These are phyloP conservation scores for Paradendryphiella salina DNA, from an alignment of 2,329 filamentous ascomycete genomes.

Conservation along the genomic window DNA sequence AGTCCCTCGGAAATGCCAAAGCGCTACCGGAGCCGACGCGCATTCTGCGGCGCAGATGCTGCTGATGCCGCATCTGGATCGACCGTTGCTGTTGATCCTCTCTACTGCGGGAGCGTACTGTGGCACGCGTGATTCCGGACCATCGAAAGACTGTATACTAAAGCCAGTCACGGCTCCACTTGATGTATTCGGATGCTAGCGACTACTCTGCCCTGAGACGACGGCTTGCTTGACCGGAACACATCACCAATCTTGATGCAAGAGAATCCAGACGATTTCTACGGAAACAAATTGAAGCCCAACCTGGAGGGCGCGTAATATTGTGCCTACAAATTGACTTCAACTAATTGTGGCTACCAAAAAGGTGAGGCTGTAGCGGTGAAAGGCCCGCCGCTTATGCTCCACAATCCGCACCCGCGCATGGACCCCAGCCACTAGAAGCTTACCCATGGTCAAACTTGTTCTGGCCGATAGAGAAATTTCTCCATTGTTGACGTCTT, in stretches of 20 bases:
- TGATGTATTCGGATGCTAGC: conserved; percentile 22
- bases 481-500: conserved; percentile 21
- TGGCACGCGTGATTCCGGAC: conserved; percentile 27
- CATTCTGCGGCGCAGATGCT: conserved; percentile 3
- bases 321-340: conserved; percentile 14
- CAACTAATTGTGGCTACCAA: conserved; percentile 28
- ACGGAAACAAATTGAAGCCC: conserved; percentile 33
- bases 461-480: conserved; percentile 23
- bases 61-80: conserved; percentile 19
- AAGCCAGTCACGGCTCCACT: conserved; percentile 25
- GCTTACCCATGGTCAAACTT: conserved; percentile 10
- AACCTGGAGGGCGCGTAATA: conserved; percentile 29
- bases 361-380: conserved; percentile 41
- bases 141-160: conserved; percentile 18
- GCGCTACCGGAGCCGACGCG: conserved; percentile 18
- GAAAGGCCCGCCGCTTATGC: conserved; percentile 30
- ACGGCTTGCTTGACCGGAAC: conserved; percentile 31
- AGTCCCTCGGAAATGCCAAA: conserved; percentile 17
- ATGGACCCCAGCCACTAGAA: conserved; percentile 25
- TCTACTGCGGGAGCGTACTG: conserved; percentile 25
- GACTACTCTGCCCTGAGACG: conserved; percentile 26
- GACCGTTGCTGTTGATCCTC: conserved; percentile 33
- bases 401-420: conserved; percentile 30
- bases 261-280: conserved; percentile 13
- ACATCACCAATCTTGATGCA: conserved; percentile 22